A percentile compares a stretch with the other conserved stretches of the same genome.
These are phyloP conservation scores for Prunella vulgaris DNA, from an alignment of 257 asterid genomes.

Conservation along the genomic window DNA sequence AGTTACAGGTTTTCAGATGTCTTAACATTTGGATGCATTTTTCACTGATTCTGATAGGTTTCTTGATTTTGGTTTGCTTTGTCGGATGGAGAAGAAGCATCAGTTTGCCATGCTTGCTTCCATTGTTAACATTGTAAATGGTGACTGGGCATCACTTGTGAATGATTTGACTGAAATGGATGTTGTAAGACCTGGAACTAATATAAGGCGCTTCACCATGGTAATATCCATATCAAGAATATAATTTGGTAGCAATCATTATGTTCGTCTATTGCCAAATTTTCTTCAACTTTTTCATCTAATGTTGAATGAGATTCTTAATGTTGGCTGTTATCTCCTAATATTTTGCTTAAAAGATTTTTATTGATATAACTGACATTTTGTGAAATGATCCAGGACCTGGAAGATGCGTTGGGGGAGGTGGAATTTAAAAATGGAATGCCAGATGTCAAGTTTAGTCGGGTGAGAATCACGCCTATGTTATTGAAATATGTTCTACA, in stretches of 20 bases:
- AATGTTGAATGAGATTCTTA: background rate
- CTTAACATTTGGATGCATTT: slow-evolving; percentile 18
- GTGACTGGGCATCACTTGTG: slow-evolving; percentile 93
- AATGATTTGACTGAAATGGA: slow-evolving; percentile 82
- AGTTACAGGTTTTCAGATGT: slow-evolving; percentile 2
- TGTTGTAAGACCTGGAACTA: slow-evolving; percentile 79
- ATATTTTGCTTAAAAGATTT: background rate
- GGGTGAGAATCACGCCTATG: slow-evolving; percentile 48
- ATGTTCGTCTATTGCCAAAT: background rate
- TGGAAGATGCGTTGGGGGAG: slow-evolving; percentile 72
- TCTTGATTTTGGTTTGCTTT: slow-evolving; percentile 95
- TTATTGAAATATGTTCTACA: slow-evolving; percentile 2
- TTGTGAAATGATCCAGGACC: slow-evolving; percentile 53
- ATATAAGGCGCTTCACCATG: slow-evolving; percentile 69
- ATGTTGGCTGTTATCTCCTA: background rate
- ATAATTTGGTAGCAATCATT: slow-evolving; percentile 10
- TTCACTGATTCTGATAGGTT: slow-evolving; percentile 42
- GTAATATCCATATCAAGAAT: slow-evolving; percentile 39
- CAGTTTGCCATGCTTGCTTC: slow-evolving; percentile 92
- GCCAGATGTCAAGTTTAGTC: slow-evolving; percentile 83
- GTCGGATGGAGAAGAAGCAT: slow-evolving; percentile 96
- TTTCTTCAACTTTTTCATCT: slow-evolving; percentile 12
- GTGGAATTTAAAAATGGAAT: slow-evolving; percentile 64
- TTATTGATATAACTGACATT: slow-evolving; percentile 16
- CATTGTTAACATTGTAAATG: slow-evolving; percentile 82